phyloP scores from a whole-genome alignment of 108 stramenopile genomes.

The Pseudonitzschia multiseries region DNA sequence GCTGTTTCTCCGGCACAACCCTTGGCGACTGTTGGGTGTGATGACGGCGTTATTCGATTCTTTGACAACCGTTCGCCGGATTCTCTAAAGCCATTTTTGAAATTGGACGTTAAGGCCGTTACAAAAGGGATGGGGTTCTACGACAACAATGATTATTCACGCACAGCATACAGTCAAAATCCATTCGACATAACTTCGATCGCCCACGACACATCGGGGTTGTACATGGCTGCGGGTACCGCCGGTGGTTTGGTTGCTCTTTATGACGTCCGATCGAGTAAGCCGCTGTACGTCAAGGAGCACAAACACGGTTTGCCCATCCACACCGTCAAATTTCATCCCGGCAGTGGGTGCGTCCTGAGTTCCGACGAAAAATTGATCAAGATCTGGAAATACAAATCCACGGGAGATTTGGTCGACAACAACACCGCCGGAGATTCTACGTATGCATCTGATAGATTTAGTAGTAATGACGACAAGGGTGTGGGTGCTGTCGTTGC shows the following conservation, averaged over 20 bases:
- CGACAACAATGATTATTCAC: slow-evolving; percentile 35
- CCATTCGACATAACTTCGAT: slow-evolving; percentile 82
- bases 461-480: slow-evolving; percentile 23
- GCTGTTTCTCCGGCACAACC: slow-evolving; percentile 67
- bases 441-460: slow-evolving; percentile 16
- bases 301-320: slow-evolving; percentile 97
- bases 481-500: slow-evolving; percentile 81
- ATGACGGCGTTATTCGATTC: slow-evolving; percentile 88
- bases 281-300: slow-evolving; percentile 89
- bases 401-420: slow-evolving; percentile 43
- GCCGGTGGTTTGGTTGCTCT: slow-evolving; percentile 86
- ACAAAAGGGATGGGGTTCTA: slow-evolving; percentile 74
- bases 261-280: slow-evolving; percentile 93
- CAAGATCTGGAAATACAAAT: slow-evolving; percentile 92
- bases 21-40: slow-evolving; percentile 81
- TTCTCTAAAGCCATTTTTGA: slow-evolving; percentile 69
- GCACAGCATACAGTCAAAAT: slow-evolving; percentile 15
- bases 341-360: slow-evolving; percentile 69
- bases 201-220: slow-evolving; percentile 80
- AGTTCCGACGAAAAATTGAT: slow-evolving; percentile 92
- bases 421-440: slow-evolving; percentile 13
- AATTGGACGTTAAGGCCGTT: slow-evolving; percentile 76
- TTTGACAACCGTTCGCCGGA: slow-evolving; percentile 90
- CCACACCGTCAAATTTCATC: slow-evolving; percentile 88
- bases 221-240: slow-evolving; percentile 93